These are phyloP conservation scores for Schizochytrium sp. DNA, from an alignment of 108 stramenopile genomes.

Conservation along the genomic window DNA sequence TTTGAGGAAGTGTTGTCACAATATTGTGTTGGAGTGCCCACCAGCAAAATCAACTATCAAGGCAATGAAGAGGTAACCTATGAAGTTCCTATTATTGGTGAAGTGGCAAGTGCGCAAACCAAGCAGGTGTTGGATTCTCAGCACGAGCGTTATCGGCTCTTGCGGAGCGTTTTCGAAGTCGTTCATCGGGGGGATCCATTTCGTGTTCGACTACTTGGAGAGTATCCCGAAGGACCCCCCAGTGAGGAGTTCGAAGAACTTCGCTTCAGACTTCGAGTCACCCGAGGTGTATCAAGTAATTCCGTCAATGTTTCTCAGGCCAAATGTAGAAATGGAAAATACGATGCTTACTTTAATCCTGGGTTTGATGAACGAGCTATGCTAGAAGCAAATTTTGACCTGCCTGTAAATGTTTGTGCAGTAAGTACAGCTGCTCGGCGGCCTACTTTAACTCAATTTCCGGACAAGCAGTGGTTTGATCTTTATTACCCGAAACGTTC, in stretches of 20 bases:
- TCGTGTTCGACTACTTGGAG: neutral
- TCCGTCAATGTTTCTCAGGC: neutral
- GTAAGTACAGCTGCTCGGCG: constrained; percentile 26
- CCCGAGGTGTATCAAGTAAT: neutral
- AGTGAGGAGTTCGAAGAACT: neutral
- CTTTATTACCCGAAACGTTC: neutral
- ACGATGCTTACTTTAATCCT: neutral
- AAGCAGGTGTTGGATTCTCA: neutral
- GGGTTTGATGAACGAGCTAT: neutral
- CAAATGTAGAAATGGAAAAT: neutral
- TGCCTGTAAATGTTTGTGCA: neutral
- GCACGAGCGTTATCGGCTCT: neutral
- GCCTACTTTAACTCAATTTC: neutral
- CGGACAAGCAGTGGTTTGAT: neutral
- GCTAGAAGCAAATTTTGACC: constrained; percentile 11
- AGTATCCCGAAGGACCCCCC: neutral
- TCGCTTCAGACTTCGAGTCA: neutral
- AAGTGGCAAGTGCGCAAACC: neutral
- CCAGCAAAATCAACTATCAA: neutral
- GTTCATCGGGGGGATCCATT: neutral
- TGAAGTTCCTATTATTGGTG: neutral
- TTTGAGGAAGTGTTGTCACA: neutral
- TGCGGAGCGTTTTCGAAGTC: neutral
- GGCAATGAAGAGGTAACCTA: neutral
- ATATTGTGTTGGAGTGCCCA: neutral